These are phyloP conservation scores for Paraphoma chrysanthemicola DNA, from an alignment of 2,329 filamentous ascomycete species.

Conservation along the genomic window DNA sequence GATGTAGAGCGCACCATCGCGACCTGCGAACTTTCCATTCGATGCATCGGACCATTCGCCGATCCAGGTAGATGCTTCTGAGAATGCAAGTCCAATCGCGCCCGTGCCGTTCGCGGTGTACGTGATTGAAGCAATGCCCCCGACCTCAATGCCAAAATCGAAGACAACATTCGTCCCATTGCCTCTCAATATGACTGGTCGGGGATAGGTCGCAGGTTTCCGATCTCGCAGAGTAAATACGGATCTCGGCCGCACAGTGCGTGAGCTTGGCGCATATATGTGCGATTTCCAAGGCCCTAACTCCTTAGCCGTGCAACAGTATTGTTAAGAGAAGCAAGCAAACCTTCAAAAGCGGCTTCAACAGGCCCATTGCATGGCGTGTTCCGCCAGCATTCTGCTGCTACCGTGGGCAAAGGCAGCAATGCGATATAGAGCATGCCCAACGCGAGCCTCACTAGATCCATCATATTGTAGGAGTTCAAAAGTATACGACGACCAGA, in stretches of 20 bases:
- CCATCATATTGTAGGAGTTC: background rate
- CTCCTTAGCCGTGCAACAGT: background rate
- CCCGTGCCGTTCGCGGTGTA: constrained; percentile 54
- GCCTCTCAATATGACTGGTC: constrained; percentile 41
- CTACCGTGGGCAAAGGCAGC: background rate
- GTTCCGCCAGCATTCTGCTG: constrained; percentile 60
- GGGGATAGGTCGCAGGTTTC: constrained; percentile 35
- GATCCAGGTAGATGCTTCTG: constrained; percentile 52
- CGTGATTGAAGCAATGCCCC: constrained; percentile 61
- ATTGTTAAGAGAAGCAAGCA: background rate
- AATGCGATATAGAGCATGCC: background rate
- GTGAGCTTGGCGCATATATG: constrained; percentile 62
- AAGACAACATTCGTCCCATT: constrained; percentile 64
- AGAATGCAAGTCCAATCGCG: constrained; percentile 50
- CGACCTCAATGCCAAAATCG: constrained; percentile 66
- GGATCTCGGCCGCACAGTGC: constrained; percentile 57
- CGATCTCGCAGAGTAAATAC: constrained; percentile 49
- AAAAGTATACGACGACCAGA: background rate
- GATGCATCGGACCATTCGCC: constrained; percentile 54
- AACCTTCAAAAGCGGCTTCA: constrained; percentile 56
- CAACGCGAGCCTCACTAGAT: background rate
- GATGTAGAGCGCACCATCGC: constrained; percentile 56
- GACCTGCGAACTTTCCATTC: constrained; percentile 48
- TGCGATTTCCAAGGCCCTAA: constrained; percentile 63
- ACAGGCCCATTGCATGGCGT: constrained; percentile 60